Evolutionary conservation across 768 basidiomycete genomes (phyloP).

Genomic region (Austroboletus eburneus): DNA sequence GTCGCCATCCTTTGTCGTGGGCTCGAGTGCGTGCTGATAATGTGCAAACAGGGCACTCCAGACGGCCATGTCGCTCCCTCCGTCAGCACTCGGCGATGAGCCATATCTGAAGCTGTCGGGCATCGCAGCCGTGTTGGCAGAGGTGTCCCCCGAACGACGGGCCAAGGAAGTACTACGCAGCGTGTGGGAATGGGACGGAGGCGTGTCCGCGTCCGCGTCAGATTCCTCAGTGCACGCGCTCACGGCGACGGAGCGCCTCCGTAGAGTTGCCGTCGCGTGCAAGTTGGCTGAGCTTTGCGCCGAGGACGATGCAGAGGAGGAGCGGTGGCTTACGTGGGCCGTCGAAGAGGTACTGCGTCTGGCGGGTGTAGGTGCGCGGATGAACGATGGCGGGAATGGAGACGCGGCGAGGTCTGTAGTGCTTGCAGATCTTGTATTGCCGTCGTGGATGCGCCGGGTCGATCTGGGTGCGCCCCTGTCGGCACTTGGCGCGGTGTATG

Average conservation of each 20-base stretch:
- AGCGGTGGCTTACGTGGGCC: constrained; percentile 40
- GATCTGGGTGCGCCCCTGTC: constrained; percentile 69
- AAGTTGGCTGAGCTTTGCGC: constrained; percentile 42
- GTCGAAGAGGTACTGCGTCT: constrained; percentile 41
- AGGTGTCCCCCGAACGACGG: constrained; percentile 35
- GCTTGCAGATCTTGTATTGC: constrained; percentile 52
- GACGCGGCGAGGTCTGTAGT: constrained; percentile 24
- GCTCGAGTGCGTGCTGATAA: no score
- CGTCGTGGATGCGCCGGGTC: constrained; percentile 53
- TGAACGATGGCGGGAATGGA: no score
- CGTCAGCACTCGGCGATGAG: constrained; percentile 33
- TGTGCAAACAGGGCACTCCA: constrained; percentile 49
- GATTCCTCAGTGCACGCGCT: constrained; percentile 22
- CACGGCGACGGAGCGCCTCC: constrained; percentile 37
- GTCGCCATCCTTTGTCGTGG: constrained; percentile 12
- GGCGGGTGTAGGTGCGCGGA: constrained; percentile 7
- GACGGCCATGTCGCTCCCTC: constrained; percentile 43
- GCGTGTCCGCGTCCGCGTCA: neutral
- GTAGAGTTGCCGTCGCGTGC: constrained; percentile 41
- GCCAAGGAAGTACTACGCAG: constrained; percentile 25
- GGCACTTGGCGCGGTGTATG: constrained; percentile 60
- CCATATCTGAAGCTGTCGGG: constrained; percentile 67
- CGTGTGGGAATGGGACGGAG: constrained; percentile 19
- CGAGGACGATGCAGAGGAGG: constrained; percentile 35
- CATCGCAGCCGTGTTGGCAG: constrained; percentile 57